Base-by-base conservation (phyloP, 2,329 filamentous ascomycete species). In the Xylariaceae sp. region DNA sequence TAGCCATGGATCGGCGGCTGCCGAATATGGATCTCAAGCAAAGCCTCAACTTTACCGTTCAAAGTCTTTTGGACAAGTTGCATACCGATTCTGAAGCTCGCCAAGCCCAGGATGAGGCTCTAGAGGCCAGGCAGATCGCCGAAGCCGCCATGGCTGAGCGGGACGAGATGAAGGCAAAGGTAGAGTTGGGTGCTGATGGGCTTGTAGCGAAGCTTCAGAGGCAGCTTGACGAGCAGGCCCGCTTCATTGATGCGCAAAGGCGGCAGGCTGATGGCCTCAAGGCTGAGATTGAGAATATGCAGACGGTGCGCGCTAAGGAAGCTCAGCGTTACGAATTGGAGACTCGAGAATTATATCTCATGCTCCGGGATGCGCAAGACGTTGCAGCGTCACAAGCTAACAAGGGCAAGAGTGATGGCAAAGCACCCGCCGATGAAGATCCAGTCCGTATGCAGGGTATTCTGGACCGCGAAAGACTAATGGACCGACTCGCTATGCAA, bases 21-120 rank as follows among this genome's bases (percentile, higher is more conserved):
- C 93, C 93, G 30, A 91, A 98, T 65, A 91, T 97, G 82, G 93
- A 98, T 63, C 78, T 98, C 45, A 96, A 96, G 71, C 91, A 97
- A 64, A 95, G 89, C 60, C 78, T 98, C 51, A 96, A 95, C 64
- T 97, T 97, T 58, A 96, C 91, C 0, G 93, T 98, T 9, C 93
- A 97, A 68, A 95, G 81, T 64, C 74, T 98, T 53, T 74, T 98
- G 48, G 93, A 97, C 69, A 95, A 94, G 67, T 74, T 98, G 39
- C 93, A 97, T 61, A 97, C 93, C 2, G 93, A 98, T 66, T 90
- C 88, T 0, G 93, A 98, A 66, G 91, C 93, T 37, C 79, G 91
- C 16, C 89, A 91, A 66, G 89, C 89, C 18, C 82, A 89, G 37
- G 93, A 97, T 71, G 91, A 97, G 65, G 86, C 90, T 9, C 71